Percentiles rank a stretch among this genome's conserved stretches.
Conservation (phyloP, 1,284 basidiomycete genomes). For the Gymnopus androsaceus region DNA sequence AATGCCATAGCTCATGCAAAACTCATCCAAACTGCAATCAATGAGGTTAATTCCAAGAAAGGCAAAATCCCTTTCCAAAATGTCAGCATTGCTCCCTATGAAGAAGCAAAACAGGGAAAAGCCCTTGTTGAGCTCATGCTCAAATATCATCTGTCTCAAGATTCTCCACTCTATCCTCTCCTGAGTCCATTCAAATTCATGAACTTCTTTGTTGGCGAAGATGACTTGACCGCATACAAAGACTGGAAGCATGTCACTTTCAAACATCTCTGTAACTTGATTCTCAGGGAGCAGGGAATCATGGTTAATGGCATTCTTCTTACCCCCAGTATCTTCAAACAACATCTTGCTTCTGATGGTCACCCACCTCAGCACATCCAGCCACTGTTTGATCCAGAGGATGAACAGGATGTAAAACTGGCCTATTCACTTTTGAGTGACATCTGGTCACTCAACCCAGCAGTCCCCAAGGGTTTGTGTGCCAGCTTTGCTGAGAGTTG, state of each 20-base stretch:
- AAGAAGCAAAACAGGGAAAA: background rate
- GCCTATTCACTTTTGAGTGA: conserved; percentile 27
- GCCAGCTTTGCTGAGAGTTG: conserved; percentile 22
- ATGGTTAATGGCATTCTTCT: background rate
- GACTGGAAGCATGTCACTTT: conserved; percentile 12
- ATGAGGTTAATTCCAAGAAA: background rate
- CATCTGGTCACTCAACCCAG: conserved; percentile 27
- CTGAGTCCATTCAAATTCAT: conserved; percentile 7
- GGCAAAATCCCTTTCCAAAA: background rate
- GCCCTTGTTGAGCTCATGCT: background rate
- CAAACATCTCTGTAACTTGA: conserved; percentile 3
- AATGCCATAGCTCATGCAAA: background rate
- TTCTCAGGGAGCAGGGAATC: background rate
- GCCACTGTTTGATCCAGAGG: conserved; percentile 26
- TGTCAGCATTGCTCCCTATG: background rate
- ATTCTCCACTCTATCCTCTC: conserved; percentile 5
- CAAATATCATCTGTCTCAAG: background rate
- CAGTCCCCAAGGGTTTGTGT: conserved; percentile 1
- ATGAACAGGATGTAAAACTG: conserved; percentile 35
- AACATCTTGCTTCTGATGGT: background rate
- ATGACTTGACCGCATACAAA: conserved; percentile 10
- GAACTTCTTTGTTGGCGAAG: conserved; percentile 14
- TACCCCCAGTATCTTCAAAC: background rate
- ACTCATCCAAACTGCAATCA: background rate
- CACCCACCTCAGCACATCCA: background rate